phyloP scores from a whole-genome alignment of 169 alveolate species.

The Cryptosporidium xiaoi region DNA sequence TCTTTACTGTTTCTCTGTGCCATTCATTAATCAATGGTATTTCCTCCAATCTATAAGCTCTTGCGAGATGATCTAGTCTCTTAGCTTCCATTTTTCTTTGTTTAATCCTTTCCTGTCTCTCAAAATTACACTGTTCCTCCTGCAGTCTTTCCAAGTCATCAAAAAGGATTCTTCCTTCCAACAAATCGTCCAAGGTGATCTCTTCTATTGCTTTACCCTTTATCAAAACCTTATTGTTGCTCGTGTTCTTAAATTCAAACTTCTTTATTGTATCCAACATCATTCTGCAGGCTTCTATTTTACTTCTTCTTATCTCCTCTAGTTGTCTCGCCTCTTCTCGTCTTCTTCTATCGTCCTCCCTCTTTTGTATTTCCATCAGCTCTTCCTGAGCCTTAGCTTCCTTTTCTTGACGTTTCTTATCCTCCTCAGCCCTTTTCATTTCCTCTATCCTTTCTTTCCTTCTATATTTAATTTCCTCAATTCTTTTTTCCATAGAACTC shows the following conservation, averaged over 20 bases:
- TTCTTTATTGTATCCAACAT: constrained; percentile 82
- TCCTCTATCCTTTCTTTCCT: constrained; percentile 86
- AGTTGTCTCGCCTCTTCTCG: constrained; percentile 77
- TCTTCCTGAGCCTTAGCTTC: constrained; percentile 82
- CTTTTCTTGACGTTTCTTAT: constrained; percentile 86
- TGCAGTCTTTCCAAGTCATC: constrained; percentile 90
- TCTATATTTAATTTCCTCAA: constrained; percentile 77
- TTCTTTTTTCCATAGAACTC: constrained; percentile 67
- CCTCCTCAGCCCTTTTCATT: constrained; percentile 84
- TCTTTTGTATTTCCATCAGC: constrained; percentile 80
- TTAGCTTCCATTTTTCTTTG: constrained; percentile 86
- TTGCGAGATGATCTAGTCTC: constrained; percentile 85
- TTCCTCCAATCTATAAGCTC: constrained; percentile 87
- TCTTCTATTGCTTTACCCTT: constrained; percentile 89
- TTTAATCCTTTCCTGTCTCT: constrained; percentile 85
- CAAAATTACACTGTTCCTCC: constrained; percentile 80
- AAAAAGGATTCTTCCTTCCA: constrained; percentile 87
- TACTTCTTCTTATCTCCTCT: constrained; percentile 78
- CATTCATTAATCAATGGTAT: constrained; percentile 72
- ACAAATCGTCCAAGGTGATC: constrained; percentile 86
- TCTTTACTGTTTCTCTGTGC: constrained; percentile 34
- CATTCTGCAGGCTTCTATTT: constrained; percentile 80
- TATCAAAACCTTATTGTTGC: constrained; percentile 80
- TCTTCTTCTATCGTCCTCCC: constrained; percentile 84
- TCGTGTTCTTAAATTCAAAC: constrained; percentile 80